Base-by-base conservation (phyloP, 2,329 filamentous ascomycete species). In the Acarospora socialis region DNA sequence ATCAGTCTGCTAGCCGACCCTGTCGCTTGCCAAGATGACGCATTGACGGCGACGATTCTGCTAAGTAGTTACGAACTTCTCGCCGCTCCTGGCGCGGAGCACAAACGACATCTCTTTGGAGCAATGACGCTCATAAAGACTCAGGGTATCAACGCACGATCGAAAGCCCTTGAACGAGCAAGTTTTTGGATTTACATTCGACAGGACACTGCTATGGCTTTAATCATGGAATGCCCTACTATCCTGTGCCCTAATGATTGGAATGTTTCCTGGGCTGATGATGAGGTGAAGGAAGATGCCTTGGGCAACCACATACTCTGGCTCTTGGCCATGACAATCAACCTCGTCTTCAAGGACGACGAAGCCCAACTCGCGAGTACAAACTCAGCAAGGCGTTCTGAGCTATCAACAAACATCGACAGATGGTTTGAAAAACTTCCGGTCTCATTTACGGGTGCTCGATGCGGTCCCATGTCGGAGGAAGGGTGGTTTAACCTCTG, bases 101-200 rank as follows among this genome's bases (percentile, higher is more conserved):
- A 38, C 20, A 31, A 46, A 10, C 40, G 43, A 12, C 51, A 54
- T 21, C 48, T 53, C 19, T 42, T 50, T 7, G 51, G 50, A 5
- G 40, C 50, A 4, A 43, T 43, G 6, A 45, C 46, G 35, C 37
- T 54, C 27, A 46, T 53, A 30, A 53, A 50, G 30, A 38, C 43
- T 4, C 43, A 47, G 8, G 37, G 39, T 9, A 47, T 52, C 13
- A 47, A 39, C 14, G 51, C 50, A 8, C 43, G 46, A 13, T 48
- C 46, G 7, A 39, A 29, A 1, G 50, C 49, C 1, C 28, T 34
- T 14, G 20, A 12, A 47, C 38, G 42, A 9, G 52, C 51, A 5
- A 53, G 50, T 12, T 54, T 54, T 34, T 54, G 51, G 50, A 47
- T 54, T 16, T 52, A 53, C 28, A 28, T 21, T 5, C 32, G 32